Percentiles rank a stretch among this genome's conserved stretches.
Evolutionary conservation across 73 alveolate genomes (phyloP).

Genomic region (Tetrahymena borealis): DNA sequence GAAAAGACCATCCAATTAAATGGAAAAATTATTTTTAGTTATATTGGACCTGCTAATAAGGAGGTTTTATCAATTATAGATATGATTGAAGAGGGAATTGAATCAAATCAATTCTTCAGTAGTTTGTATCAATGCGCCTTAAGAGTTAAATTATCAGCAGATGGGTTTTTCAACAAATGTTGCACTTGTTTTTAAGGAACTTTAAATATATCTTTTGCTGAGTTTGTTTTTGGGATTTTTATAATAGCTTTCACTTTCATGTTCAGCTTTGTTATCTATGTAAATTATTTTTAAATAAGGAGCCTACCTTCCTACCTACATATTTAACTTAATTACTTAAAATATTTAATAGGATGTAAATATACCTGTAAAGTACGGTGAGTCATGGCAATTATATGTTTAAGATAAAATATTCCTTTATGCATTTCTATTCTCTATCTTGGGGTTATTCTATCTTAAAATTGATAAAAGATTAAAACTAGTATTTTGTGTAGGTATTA

Average conservation of each 20-base stretch:
- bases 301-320: too few relatives aligned
- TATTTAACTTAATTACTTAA: neutral
- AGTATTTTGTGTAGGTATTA: neutral
- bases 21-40: neutral
- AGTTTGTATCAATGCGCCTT: neutral
- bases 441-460: neutral
- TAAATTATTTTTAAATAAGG: neutral
- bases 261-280: neutral
- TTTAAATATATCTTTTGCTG: neutral
- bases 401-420: neutral
- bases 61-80: neutral
- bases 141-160: neutral
- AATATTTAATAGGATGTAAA: neutral
- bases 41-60: neutral
- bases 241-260: neutral
- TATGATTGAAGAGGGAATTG: neutral
- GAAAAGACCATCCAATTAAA: neutral
- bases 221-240: neutral
- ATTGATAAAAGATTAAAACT: neutral
- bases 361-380: neutral
- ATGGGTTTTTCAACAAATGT: neutral
- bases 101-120: neutral
- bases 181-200: neutral
- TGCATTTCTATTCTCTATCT: neutral
- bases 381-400: neutral